Evolutionary conservation across 495 filamentous ascomycete genomes (phyloP), one percentile per base, ranked within the genome.

Genomic region (Aspergillus nidulans): DNA sequence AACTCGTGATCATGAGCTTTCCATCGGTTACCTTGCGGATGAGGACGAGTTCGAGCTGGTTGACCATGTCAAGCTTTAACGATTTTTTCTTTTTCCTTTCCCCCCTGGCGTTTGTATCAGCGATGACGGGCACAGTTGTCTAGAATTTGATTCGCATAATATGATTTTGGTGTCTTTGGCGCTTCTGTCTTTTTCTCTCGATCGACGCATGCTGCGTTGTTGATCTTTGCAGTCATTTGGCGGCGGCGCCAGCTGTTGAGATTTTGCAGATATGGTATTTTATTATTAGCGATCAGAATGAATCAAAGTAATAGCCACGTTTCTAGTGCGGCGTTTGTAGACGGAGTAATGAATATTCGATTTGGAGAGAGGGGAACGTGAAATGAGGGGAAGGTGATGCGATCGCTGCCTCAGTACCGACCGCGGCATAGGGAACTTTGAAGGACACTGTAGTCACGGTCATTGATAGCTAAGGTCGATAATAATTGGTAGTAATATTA

Each of bases 21-120:
- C 43, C 24, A 53, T 59, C 18, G 71, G 70, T 46, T 69, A 71
- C 61, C 55, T 66, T 6, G 69, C 69, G 10, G 73, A 73, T 45
- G 69, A 73, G 16, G 72, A 72, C 34, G 72, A 73, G 43, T 77
- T 77, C 49, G 71, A 75, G 59, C 53, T 77, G 45, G 66, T 77
- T 18, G 63, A 66, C 41, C 61, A 55, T 40, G 57, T 62, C 36
- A 53, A 58, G n/a, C 47, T 63, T 9, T 68, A 46, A 67, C n/a
- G 2, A 19, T 15, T 1, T 34, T 13, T 55, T 44, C 12, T 18
- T 47, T 19, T 48, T 15, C 23, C 10, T 45, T 38, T 12, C 4
- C 42, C 8, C 36, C 38, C 44, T 15, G 12, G 19, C 30, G 26
- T 49, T 52, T 51, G 47, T 45, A 44, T 40, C 41, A 39, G 25